Percentiles rank a stretch among this genome's conserved stretches.
phyloP scores from a whole-genome alignment of 306 rosid genomes.

The Mimosa pudica region DNA sequence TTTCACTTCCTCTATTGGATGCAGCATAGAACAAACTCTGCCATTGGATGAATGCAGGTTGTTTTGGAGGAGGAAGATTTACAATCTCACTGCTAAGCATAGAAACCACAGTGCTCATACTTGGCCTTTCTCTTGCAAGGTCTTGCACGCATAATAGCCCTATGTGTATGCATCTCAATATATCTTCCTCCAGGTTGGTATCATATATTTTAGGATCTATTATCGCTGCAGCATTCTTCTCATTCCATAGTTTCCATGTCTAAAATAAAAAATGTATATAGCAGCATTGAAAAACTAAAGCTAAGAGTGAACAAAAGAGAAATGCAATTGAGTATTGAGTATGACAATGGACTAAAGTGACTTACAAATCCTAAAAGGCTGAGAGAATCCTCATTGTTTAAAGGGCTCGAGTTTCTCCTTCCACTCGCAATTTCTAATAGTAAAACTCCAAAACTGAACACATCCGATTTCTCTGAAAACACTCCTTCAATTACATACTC shows the following conservation, averaged over 20 bases:
- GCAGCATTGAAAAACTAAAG: not conserved
- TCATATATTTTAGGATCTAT: slow-evolving; percentile 25
- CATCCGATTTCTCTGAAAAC: slow-evolving; percentile 39
- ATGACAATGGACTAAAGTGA: not conserved
- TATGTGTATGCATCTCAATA: slow-evolving; percentile 38
- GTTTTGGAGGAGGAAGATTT: slow-evolving; percentile 28
- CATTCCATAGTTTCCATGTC: slow-evolving; percentile 41
- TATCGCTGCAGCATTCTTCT: slow-evolving; percentile 9
- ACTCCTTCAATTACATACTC: slow-evolving; percentile 42
- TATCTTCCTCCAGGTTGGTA: not conserved
- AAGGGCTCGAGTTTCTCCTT: slow-evolving; percentile 34
- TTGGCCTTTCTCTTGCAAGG: slow-evolving; percentile 24
- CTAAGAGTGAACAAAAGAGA: not conserved
- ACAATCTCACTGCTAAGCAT: slow-evolving; percentile 39
- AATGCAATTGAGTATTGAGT: not conserved
- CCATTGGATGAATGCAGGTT: slow-evolving; percentile 34
- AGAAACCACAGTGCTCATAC: slow-evolving; percentile 26
- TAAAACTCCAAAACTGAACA: slow-evolving; percentile 42
- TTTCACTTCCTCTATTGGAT: not conserved
- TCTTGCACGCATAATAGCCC: slow-evolving; percentile 47
- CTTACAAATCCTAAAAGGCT: slow-evolving; percentile 39
- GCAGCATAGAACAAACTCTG: slow-evolving; percentile 7
- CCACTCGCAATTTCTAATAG: slow-evolving; percentile 38
- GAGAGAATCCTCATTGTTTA: not conserved
- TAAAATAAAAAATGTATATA: not conserved